Percentiles rank a stretch among this genome's conserved stretches.
Conservation (phyloP, 257 asterid genomes). For the Solanum megistacrolobum region DNA sequence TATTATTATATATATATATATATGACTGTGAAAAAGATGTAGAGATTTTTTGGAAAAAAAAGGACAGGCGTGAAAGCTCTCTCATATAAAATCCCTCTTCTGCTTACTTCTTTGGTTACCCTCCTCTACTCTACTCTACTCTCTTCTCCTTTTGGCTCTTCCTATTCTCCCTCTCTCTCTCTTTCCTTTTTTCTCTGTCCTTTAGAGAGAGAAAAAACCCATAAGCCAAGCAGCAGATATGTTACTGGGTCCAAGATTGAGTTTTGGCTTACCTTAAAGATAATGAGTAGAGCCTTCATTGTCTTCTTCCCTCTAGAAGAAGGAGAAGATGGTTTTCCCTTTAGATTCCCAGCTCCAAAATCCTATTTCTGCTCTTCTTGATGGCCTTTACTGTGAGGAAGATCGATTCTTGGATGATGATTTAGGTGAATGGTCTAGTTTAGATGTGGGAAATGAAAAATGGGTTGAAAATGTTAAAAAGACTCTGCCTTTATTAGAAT, state of each 20-base stretch:
- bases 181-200: neutral
- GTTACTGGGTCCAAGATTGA: slow-evolving; percentile 47
- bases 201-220: slow-evolving; percentile 2
- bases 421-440: slow-evolving; percentile 17
- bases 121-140: neutral
- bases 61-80: slow-evolving; percentile 74
- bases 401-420: slow-evolving; percentile 51
- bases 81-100: slow-evolving; percentile 57
- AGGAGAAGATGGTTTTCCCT: slow-evolving; percentile 37
- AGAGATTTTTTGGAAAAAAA: slow-evolving; percentile 2
- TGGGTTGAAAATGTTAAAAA: slow-evolving; percentile 13
- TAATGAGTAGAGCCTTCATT: slow-evolving; percentile 53
- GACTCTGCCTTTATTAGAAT: slow-evolving; percentile 32
- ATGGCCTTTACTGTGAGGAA: slow-evolving; percentile 73
- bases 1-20: neutral
- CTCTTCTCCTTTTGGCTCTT: neutral
- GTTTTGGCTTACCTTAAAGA: slow-evolving; percentile 29
- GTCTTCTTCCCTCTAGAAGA: slow-evolving; percentile 66
- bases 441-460: slow-evolving; percentile 8
- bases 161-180: neutral
- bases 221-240: slow-evolving; percentile 24
- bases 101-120: slow-evolving; percentile 23
- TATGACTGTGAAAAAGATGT: neutral
- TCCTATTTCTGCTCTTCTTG: slow-evolving; percentile 33
- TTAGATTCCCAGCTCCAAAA: slow-evolving; percentile 38